A percentile compares a stretch with the other conserved stretches of the same genome.
Conservation (phyloP, 2,329 filamentous ascomycete genomes). For the Fusarium sp. region DNA sequence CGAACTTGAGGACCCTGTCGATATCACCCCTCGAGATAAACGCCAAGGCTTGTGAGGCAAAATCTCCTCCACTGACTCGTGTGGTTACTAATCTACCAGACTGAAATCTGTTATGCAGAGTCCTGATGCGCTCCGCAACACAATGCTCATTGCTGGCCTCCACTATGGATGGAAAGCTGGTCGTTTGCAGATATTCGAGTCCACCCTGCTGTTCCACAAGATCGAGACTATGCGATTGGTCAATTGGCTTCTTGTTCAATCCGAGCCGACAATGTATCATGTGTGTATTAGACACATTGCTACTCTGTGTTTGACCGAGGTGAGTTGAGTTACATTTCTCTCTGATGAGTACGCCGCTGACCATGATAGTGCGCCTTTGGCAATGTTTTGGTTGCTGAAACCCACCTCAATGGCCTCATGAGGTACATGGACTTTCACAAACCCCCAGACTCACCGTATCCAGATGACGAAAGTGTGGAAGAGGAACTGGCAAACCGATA, state of each 20-base stretch:
- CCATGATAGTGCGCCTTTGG: constrained; percentile 30
- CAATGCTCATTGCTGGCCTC: constrained; percentile 36
- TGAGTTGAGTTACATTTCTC: no score
- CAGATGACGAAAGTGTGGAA: constrained; percentile 7
- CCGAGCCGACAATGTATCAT: not conserved
- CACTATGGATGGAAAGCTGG: constrained; percentile 39
- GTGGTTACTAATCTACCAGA: constrained; percentile 1
- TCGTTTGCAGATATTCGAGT: constrained; percentile 24
- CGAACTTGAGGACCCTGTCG: constrained; percentile 4
- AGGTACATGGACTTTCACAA: constrained; percentile 37
- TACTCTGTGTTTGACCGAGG: constrained; percentile 36
- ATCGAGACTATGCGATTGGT: constrained; percentile 31
- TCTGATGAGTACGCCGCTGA: no score
- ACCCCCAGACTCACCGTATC: not conserved
- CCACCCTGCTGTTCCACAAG: constrained; percentile 39
- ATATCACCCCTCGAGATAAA: constrained; percentile 7
- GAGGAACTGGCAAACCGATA: constrained; percentile 37
- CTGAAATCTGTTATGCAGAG: constrained; percentile 19
- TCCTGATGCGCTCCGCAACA: constrained; percentile 32
- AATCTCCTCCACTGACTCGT: not conserved
- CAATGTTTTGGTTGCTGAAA: constrained; percentile 28
- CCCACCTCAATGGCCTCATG: constrained; percentile 35
- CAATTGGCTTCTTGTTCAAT: constrained; percentile 20
- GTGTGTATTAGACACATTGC: constrained; percentile 33
- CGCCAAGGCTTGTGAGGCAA: constrained; percentile 10